A percentile compares a stretch with the other conserved stretches of the same genome.
These are phyloP conservation scores for Tulasnella sp. DNA, from an alignment of 768 basidiomycete species.

Conservation along the genomic window DNA sequence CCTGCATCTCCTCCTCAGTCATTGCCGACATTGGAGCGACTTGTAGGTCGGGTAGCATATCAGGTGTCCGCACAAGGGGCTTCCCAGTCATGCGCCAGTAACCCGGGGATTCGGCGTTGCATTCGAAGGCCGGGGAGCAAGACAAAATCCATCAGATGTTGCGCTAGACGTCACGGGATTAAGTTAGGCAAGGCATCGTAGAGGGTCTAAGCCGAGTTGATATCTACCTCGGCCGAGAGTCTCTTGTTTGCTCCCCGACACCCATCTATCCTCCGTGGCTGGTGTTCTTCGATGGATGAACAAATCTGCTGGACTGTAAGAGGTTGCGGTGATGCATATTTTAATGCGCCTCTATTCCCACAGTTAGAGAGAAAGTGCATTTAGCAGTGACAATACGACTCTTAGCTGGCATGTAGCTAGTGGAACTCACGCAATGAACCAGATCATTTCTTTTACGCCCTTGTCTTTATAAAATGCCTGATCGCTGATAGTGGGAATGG, in stretches of 20 bases:
- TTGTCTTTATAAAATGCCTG: constrained; percentile 89
- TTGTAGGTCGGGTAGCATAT: too few relatives aligned
- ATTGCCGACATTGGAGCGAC: too few relatives aligned
- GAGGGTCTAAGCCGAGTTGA: too few relatives aligned
- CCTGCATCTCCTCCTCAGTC: too few relatives aligned
- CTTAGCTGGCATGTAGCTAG: not conserved
- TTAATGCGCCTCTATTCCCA: not conserved
- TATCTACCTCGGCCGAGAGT: not conserved
- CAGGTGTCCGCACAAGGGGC: too few relatives aligned
- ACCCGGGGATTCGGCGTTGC: too few relatives aligned
- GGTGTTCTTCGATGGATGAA: not conserved
- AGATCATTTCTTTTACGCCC: constrained; percentile 43
- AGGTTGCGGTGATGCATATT: not conserved
- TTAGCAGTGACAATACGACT: not conserved
- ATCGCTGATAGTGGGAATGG: constrained; percentile 49
- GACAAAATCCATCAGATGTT: too few relatives aligned
- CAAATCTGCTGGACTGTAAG: not conserved
- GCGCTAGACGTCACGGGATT: too few relatives aligned
- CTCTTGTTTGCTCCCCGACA: not conserved
- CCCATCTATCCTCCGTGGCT: not conserved
- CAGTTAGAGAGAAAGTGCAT: too few relatives aligned
- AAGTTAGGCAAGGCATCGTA: too few relatives aligned
- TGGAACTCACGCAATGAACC: not conserved
- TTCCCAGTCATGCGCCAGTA: too few relatives aligned
- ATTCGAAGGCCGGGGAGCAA: too few relatives aligned